Conservation (phyloP, 441 rosid species). For the Euphorbia corollata region DNA sequence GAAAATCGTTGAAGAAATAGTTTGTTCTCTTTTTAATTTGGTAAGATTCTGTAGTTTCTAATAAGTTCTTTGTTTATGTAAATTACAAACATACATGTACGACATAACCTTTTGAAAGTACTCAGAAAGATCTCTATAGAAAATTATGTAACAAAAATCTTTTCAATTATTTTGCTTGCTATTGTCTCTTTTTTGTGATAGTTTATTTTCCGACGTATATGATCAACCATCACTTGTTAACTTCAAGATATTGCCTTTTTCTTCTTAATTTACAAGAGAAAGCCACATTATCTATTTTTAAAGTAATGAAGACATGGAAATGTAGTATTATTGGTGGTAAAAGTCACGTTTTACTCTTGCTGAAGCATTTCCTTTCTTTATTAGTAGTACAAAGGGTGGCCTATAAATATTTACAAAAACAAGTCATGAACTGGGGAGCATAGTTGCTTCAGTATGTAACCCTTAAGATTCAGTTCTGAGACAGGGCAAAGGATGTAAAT, state of each 20-base stretch:
- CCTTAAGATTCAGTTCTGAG: not conserved
- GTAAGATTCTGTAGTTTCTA: not conserved
- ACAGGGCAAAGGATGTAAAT: not conserved
- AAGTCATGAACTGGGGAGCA: not conserved
- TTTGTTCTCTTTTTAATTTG: not conserved
- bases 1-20: too few species aligned
- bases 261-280: not conserved
- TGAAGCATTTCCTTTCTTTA: not conserved
- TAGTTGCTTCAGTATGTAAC: not conserved
- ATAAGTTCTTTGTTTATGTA: too few species aligned
- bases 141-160: too few species aligned
- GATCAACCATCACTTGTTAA: not conserved
- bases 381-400: not conserved
- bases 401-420: not conserved
- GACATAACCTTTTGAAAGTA: too few species aligned
- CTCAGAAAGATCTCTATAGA: too few species aligned
- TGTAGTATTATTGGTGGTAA: too few species aligned
- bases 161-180: not conserved
- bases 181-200: not conserved
- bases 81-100: not conserved
- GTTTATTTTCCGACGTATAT: not conserved
- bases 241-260: not conserved
- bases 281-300: not conserved
- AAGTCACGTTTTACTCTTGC: not conserved
- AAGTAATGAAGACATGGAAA: not conserved